These are phyloP conservation scores for Thielaviopsis musarum DNA, from an alignment of 2,329 filamentous ascomycete species.

Conservation along the genomic window DNA sequence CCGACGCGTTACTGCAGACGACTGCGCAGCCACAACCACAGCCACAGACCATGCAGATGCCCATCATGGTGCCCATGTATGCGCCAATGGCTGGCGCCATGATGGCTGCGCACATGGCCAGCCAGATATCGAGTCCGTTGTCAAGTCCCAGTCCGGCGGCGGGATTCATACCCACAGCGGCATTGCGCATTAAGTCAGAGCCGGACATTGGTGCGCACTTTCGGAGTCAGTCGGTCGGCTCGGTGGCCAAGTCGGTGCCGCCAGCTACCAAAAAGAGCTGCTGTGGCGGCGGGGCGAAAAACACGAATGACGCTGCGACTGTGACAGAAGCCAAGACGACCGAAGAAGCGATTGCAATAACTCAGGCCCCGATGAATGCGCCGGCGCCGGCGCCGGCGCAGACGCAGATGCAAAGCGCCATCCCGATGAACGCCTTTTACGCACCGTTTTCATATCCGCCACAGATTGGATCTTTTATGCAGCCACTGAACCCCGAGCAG, in stretches of 20 bases:
- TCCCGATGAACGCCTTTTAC: constrained; percentile 23
- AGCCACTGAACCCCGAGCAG: constrained; percentile 36
- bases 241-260: background rate
- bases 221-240: background rate
- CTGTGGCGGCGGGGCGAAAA: constrained; percentile 14
- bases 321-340: background rate
- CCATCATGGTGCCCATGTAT: constrained; percentile 8
- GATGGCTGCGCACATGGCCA: background rate
- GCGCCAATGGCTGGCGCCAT: background rate
- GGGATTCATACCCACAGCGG: background rate
- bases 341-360: background rate
- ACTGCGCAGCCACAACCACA: constrained; percentile 13
- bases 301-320: background rate
- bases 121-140: constrained; percentile 9
- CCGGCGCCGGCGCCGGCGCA: constrained; percentile 21
- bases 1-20: constrained; percentile 16
- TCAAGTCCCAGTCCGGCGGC: background rate
- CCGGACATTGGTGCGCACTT: constrained; percentile 2
- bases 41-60: constrained; percentile 13
- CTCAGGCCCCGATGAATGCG: constrained; percentile 16
- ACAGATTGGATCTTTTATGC: constrained; percentile 36
- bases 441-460: constrained; percentile 32
- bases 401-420: constrained; percentile 21
- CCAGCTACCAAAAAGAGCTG: constrained; percentile 12
- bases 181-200: constrained; percentile 2